Evolutionary conservation across 805 yeast genomes (phyloP).

Genomic region (Scheffersomyces spartinae): DNA sequence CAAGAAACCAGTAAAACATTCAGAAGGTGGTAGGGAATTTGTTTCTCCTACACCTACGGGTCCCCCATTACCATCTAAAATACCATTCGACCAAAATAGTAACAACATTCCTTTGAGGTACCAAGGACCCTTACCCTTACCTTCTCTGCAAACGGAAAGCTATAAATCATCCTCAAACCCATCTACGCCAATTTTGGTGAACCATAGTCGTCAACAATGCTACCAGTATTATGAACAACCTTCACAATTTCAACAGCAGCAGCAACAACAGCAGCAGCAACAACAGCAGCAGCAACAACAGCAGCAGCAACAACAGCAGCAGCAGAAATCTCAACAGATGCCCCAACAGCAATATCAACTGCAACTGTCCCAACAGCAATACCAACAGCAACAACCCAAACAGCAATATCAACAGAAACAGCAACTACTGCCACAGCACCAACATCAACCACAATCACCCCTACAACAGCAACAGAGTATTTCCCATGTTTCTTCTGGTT

Average conservation of each 20-base stretch:
- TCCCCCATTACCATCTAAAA: conserved; percentile 16
- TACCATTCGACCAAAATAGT: too few relatives aligned
- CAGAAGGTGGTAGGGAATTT: too few relatives aligned
- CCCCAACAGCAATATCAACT: conserved; percentile 7
- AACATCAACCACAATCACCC: too few relatives aligned
- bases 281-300: too few relatives aligned
- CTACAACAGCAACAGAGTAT: conserved; percentile 3
- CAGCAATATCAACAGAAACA: background rate
- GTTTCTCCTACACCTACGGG: conserved; percentile 8
- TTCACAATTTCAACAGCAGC: background rate
- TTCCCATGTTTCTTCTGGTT: conserved; percentile 2
- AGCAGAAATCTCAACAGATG: conserved; percentile 11
- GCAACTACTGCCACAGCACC: conserved; percentile 3
- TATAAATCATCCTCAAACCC: background rate
- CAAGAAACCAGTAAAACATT: conserved; percentile 5
- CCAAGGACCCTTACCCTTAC: conserved; percentile 20
- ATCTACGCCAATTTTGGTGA: background rate
- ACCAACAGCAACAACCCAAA: conserved; percentile 2
- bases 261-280: too few relatives aligned
- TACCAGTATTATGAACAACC: too few relatives aligned
- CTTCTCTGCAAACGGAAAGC: conserved; percentile 4
- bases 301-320: conserved; percentile 16
- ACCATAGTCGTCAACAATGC: too few relatives aligned
- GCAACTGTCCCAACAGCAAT: conserved; percentile 1
- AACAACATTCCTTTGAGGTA: conserved; percentile 15